A percentile compares a stretch with the other conserved stretches of the same genome.
Conservation (phyloP, 495 filamentous ascomycete genomes). For the Podospora appendiculata region DNA sequence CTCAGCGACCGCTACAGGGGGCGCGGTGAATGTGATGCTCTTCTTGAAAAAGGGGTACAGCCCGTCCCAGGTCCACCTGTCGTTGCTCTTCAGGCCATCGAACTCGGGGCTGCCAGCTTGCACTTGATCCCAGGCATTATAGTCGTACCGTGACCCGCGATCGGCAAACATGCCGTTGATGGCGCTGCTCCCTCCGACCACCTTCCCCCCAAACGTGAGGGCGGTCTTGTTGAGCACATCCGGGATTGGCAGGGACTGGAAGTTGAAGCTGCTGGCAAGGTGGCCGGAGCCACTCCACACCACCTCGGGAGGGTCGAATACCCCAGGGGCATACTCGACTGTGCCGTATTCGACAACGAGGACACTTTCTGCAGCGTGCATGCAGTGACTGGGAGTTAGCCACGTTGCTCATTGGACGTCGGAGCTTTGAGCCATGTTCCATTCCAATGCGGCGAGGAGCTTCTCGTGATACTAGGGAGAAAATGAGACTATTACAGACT, state of each 20-base stretch:
- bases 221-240: constrained; percentile 3
- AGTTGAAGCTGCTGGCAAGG: neutral
- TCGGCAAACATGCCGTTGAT: constrained; percentile 7
- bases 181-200: constrained; percentile 3
- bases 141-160: constrained; percentile 3
- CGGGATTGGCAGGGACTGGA: constrained; percentile 2
- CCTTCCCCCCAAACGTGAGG: neutral
- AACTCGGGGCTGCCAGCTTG: neutral
- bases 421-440: too few relatives aligned
- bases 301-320: constrained; percentile 2
- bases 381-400: too few relatives aligned
- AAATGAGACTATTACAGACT: neutral
- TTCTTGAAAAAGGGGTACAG: constrained; percentile 4
- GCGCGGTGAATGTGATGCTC: constrained; percentile 1
- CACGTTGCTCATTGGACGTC: too few relatives aligned
- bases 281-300: neutral
- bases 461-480: too few relatives aligned
- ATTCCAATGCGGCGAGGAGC: too few relatives aligned
- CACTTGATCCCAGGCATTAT: constrained; percentile 1
- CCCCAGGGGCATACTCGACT: constrained; percentile 4
- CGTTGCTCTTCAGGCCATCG: neutral
- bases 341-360: constrained; percentile 8
- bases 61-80: constrained; percentile 1
- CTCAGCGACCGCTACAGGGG: neutral
- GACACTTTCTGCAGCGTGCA: neutral